These are phyloP conservation scores for Botrytis cinerea DNA, from an alignment of 2,329 filamentous ascomycete genomes.

Conservation along the genomic window DNA sequence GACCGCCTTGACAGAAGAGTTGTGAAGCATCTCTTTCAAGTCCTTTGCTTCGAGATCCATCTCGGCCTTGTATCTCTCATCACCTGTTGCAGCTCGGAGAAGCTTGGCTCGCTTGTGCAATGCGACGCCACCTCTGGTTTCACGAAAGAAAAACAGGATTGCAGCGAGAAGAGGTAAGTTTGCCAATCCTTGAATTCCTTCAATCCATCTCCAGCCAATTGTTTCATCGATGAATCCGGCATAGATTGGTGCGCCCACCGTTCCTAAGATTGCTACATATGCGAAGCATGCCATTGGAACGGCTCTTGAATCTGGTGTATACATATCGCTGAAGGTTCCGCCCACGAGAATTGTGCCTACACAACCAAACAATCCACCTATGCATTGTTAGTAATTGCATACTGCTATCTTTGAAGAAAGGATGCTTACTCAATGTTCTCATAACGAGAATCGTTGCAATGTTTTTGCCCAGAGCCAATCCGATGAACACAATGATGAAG, in stretches of 20 bases:
- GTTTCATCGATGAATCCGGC: constrained; percentile 59
- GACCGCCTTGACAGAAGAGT: constrained; percentile 76
- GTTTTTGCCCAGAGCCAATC: constrained; percentile 69
- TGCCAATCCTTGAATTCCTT: constrained; percentile 77
- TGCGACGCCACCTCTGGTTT: constrained; percentile 79
- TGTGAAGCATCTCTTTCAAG: constrained; percentile 66
- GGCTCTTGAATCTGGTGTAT: constrained; percentile 73
- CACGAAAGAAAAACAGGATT: constrained; percentile 71
- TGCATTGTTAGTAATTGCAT: not conserved
- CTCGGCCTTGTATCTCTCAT: constrained; percentile 52
- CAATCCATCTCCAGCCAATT: constrained; percentile 79
- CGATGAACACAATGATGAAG: constrained; percentile 50
- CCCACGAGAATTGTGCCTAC: constrained; percentile 75
- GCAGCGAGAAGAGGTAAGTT: constrained; percentile 63
- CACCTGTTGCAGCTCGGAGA: constrained; percentile 64
- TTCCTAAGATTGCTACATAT: constrained; percentile 70
- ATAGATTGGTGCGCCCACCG: constrained; percentile 68
- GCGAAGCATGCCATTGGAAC: constrained; percentile 87
- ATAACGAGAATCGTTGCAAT: constrained; percentile 74
- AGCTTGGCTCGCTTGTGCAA: constrained; percentile 71
- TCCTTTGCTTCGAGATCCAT: constrained; percentile 54
- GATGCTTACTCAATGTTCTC: constrained; percentile 49
- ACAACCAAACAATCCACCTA: constrained; percentile 65
- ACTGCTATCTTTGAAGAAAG: constrained; percentile 39
- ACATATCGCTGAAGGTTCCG: constrained; percentile 87